phyloP scores from a whole-genome alignment of 2,329 filamentous ascomycete genomes.

The Botrytis cinerea region DNA sequence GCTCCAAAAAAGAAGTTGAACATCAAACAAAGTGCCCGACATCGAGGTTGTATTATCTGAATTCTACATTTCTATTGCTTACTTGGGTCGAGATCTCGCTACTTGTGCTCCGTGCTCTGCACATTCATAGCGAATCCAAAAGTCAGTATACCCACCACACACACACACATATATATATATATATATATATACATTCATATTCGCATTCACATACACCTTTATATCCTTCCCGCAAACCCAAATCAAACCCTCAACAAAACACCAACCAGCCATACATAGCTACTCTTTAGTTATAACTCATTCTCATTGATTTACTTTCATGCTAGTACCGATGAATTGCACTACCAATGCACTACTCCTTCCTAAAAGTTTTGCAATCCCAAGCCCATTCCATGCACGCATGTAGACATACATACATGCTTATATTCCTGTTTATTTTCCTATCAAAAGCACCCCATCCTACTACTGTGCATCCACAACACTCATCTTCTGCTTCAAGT shows the following conservation, averaged over 20 bases:
- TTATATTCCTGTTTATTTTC: conserved; percentile 4
- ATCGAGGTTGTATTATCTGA: background rate
- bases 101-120: background rate
- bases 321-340: conserved; percentile 1
- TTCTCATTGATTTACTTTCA: background rate
- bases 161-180: too few species aligned
- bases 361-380: background rate
- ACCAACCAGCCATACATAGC: background rate
- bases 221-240: background rate
- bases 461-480: background rate
- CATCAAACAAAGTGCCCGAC: background rate
- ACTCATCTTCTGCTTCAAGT: conserved; percentile 5
- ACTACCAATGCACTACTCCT: conserved; percentile 1
- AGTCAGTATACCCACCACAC: background rate
- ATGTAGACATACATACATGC: conserved; percentile 8
- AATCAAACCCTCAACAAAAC: background rate
- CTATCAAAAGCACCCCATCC: conserved; percentile 9
- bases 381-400: background rate
- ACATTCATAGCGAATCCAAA: background rate
- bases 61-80: too few species aligned
- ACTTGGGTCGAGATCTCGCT: background rate
- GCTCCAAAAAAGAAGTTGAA: background rate
- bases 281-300: background rate
- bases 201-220: background rate
- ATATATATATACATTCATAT: background rate